A percentile compares a stretch with the other conserved stretches of the same genome.
Evolutionary conservation across 2,329 filamentous ascomycete species (phyloP).

Genomic region (Aphanocladium album): DNA sequence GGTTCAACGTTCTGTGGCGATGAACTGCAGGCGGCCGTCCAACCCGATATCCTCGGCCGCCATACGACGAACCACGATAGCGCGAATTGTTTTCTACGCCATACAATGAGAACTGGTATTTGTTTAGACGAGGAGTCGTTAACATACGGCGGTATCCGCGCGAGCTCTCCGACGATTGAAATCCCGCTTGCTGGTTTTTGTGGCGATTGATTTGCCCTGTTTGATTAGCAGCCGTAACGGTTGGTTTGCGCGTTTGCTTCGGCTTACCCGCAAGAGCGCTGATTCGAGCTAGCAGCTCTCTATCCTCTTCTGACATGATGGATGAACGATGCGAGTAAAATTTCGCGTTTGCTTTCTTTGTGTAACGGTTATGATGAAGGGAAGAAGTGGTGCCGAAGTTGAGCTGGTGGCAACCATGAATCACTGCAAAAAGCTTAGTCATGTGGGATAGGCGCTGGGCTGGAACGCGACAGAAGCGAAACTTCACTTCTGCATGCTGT

Average conservation of each 20-base stretch:
- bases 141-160: not conserved
- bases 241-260: conserved; percentile 9
- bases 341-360: not conserved
- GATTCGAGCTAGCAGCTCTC: conserved; percentile 50
- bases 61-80: conserved; percentile 29
- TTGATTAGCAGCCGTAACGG: conserved; percentile 20
- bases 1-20: conserved; percentile 55
- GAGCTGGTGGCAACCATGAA: not conserved
- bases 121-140: not conserved
- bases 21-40: conserved; percentile 33
- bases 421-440: not conserved
- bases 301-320: conserved; percentile 44
- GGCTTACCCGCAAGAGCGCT: conserved; percentile 44
- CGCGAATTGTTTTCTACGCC: conserved; percentile 28
- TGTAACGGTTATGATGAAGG: not conserved
- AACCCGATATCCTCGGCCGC: conserved; percentile 30
- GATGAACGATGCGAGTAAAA: not conserved
- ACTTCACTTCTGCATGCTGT: not conserved
- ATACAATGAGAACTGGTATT: not conserved
- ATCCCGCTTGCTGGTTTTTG: conserved; percentile 57
- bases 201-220: conserved; percentile 75
- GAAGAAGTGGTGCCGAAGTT: not conserved
- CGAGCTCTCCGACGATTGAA: conserved; percentile 23
- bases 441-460: not conserved
- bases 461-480: not conserved